Evolutionary conservation across 2,329 filamentous ascomycete species (phyloP).

Genomic region (Graphilbum sp.): DNA sequence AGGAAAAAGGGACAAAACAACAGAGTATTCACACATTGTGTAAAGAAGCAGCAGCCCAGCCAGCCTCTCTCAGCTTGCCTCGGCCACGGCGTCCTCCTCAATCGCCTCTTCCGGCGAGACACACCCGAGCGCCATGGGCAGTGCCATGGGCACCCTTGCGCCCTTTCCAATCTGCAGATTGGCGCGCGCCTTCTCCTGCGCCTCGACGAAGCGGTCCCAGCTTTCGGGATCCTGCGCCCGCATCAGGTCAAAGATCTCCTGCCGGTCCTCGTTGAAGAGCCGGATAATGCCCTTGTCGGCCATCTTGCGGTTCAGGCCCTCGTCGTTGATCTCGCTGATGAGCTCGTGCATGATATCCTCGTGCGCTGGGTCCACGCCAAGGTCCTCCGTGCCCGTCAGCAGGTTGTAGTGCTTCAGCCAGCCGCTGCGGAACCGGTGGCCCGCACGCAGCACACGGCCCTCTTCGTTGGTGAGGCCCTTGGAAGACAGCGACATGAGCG

Average conservation of each 20-base stretch:
- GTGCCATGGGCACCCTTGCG: conserved; percentile 4
- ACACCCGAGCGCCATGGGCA: neutral
- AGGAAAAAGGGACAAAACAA: too few relatives aligned
- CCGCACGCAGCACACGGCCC: conserved; percentile 36
- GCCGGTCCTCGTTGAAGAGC: conserved; percentile 42
- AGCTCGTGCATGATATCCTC: conserved; percentile 43
- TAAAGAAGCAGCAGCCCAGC: too few relatives aligned
- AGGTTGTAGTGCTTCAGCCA: conserved; percentile 36
- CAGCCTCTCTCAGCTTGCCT: too few relatives aligned
- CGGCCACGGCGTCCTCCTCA: conserved; percentile 1
- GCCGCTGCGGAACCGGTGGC: conserved; percentile 38
- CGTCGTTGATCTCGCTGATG: conserved; percentile 34
- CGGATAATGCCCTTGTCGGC: conserved; percentile 36
- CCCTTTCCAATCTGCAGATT: conserved; percentile 23
- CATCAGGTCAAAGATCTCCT: conserved; percentile 30
- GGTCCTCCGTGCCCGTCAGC: conserved; percentile 30
- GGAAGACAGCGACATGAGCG: conserved; percentile 31
- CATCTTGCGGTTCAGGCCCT: too few relatives aligned
- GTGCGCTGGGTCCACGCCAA: conserved; percentile 33
- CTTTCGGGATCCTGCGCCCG: conserved; percentile 48
- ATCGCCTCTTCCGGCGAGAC: conserved; percentile 1
- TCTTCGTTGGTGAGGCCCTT: conserved; percentile 40
- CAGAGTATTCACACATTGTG: too few relatives aligned
- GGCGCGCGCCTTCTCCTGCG: conserved; percentile 40
- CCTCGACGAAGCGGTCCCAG: conserved; percentile 46